A percentile compares a stretch with the other conserved stretches of the same genome.
phyloP scores from a whole-genome alignment of 192 early-diverging fungal genomes.

The Coemansia sp. region DNA sequence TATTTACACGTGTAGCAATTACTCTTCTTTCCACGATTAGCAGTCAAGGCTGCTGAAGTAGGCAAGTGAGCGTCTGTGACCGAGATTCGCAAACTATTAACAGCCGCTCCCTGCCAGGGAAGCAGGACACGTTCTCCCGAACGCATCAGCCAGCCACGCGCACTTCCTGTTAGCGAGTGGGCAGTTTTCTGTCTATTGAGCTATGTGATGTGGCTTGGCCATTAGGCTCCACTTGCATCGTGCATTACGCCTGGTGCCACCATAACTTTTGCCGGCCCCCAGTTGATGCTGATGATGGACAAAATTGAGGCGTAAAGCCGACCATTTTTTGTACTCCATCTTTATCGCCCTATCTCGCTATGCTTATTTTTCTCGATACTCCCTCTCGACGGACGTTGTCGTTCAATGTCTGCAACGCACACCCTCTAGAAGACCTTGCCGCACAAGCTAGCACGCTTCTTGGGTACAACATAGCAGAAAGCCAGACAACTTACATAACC shows the following conservation, averaged over 20 bases:
- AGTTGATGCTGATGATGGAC: not conserved
- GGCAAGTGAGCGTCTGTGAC: not conserved
- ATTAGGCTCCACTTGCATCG: not conserved
- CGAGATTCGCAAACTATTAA: not conserved
- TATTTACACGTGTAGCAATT: not conserved
- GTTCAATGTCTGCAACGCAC: constrained; percentile 23
- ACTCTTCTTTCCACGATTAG: not conserved
- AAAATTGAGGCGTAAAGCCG: not conserved
- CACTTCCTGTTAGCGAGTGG: not conserved
- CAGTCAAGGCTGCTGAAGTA: not conserved
- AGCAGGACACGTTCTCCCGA: not conserved
- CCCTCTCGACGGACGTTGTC: constrained; percentile 12
- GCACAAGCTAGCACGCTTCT: constrained; percentile 11
- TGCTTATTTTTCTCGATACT: constrained; percentile 35
- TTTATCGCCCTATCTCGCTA: not conserved
- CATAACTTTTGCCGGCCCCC: not conserved
- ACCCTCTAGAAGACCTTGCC: constrained; percentile 26
- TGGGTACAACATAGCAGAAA: not conserved
- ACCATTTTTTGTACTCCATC: not conserved
- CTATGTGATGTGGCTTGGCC: not conserved
- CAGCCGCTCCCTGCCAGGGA: not conserved
- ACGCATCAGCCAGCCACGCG: not conserved
- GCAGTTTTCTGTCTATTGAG: not conserved
- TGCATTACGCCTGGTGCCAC: not conserved
- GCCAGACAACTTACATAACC: constrained; percentile 14